These are phyloP conservation scores for Lonicera japonica DNA, from an alignment of 129 eudicot genomes.

Conservation along the genomic window DNA sequence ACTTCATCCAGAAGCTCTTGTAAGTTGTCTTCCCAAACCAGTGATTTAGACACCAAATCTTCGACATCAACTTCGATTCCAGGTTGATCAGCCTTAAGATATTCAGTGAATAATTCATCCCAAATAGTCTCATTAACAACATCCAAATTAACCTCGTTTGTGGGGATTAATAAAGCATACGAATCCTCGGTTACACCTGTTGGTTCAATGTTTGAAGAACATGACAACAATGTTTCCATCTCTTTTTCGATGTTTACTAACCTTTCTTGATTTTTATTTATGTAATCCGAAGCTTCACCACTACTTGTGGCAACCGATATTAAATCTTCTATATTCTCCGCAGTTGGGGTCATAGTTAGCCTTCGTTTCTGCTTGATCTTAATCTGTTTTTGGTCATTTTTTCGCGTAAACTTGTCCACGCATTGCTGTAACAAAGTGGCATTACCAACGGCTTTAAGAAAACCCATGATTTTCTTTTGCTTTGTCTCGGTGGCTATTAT, in stretches of 20 bases:
- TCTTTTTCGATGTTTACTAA: constrained; percentile 11
- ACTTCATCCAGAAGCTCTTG: constrained; percentile 62
- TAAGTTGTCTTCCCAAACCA: constrained; percentile 73
- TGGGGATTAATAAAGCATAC: constrained; percentile 3
- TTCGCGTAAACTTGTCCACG: constrained; percentile 34
- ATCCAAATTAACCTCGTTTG: constrained; percentile 22
- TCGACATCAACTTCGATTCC: constrained; percentile 39
- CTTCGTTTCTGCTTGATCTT: constrained; percentile 74
- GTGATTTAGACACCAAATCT: constrained; percentile 46
- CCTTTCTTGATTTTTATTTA: constrained; percentile 16
- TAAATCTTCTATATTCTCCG: constrained; percentile 35
- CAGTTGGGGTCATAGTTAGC: constrained; percentile 45
- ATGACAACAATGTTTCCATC: constrained; percentile 42
- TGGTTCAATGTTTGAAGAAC: constrained; percentile 35
- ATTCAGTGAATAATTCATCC: constrained; percentile 52
- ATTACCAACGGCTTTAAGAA: constrained; percentile 54
- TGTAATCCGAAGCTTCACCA: too few species aligned
- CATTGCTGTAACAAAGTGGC: constrained; percentile 55
- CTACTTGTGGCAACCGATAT: constrained; percentile 9
- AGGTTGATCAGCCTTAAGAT: constrained; percentile 22
- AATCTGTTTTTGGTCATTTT: constrained; percentile 23
- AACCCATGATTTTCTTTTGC: constrained; percentile 68
- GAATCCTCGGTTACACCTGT: constrained; percentile 20
- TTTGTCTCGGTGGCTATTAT: constrained; percentile 49
- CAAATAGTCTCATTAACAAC: constrained; percentile 33